Conservation (phyloP, 768 basidiomycete species). For the Royoungia palumana region DNA sequence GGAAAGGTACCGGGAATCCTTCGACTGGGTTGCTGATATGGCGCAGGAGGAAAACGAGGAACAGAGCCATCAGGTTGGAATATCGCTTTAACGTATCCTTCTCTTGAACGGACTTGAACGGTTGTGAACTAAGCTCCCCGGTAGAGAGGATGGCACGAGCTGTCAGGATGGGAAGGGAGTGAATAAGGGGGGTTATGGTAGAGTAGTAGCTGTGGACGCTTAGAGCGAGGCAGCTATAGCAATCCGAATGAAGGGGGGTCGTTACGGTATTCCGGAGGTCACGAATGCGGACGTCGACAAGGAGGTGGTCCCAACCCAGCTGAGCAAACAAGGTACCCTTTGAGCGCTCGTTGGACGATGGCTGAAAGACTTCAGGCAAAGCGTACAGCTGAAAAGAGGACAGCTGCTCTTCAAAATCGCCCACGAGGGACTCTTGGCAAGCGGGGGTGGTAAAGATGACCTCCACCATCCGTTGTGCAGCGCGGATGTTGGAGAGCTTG, state of each 20-base stretch:
- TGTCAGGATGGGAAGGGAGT: not conserved
- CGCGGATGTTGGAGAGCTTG: too few relatives aligned
- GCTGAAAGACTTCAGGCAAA: not conserved
- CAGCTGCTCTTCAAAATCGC: not conserved
- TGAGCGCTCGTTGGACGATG: not conserved
- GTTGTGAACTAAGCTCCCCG: not conserved
- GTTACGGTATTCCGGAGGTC: too few relatives aligned
- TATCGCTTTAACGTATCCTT: not conserved
- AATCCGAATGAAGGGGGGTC: not conserved
- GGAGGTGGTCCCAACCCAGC: not conserved
- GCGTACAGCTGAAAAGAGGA: not conserved
- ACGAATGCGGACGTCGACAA: not conserved
- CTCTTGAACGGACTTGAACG: not conserved
- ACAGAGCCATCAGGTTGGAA: not conserved
- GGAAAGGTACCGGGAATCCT: not conserved
- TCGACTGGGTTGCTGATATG: not conserved
- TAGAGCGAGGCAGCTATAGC: not conserved
- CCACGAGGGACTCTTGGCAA: not conserved
- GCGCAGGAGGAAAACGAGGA: not conserved
- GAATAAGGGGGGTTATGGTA: not conserved
- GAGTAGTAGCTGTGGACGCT: not conserved
- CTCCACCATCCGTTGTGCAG: too few relatives aligned
- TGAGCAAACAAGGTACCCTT: slow-evolving; percentile 5
- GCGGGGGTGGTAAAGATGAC: not conserved
- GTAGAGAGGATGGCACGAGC: not conserved